phyloP scores from a whole-genome alignment of 768 basidiomycete genomes.

The Leccinum olivaceopallidum region DNA sequence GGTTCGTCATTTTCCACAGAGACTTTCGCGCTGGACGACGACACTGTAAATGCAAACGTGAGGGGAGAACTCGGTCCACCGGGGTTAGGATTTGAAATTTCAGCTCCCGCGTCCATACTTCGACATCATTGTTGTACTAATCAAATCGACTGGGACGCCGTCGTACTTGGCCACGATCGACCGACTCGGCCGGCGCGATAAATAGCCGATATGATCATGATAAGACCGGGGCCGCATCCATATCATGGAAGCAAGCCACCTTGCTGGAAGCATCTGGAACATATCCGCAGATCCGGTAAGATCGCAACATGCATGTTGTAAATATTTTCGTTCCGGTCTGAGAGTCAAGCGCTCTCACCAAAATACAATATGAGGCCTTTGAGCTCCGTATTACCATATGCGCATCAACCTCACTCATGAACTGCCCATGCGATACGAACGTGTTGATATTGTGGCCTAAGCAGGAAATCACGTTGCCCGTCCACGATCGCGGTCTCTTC shows the following conservation, averaged over 20 bases:
- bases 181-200: background rate
- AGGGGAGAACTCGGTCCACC: background rate
- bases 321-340: background rate
- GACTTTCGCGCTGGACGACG: background rate
- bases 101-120: background rate
- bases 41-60: background rate
- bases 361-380: background rate
- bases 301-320: background rate
- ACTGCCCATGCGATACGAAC: background rate
- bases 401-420: background rate
- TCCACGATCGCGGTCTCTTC: background rate
- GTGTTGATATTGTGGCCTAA: background rate
- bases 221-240: slow-evolving; percentile 9
- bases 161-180: slow-evolving; percentile 1
- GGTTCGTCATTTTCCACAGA: background rate
- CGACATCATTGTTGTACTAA: background rate
- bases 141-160: slow-evolving; percentile 5
- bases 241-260: background rate
- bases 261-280: background rate
- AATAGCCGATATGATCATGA: slow-evolving; percentile 4
- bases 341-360: background rate
- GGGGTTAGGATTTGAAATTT: background rate
- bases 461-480: background rate
- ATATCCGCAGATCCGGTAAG: background rate
- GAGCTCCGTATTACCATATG: background rate